Evolutionary conservation across 192 early-diverging fungal species (phyloP).

Genomic region (Backusella parvicylindrica): DNA sequence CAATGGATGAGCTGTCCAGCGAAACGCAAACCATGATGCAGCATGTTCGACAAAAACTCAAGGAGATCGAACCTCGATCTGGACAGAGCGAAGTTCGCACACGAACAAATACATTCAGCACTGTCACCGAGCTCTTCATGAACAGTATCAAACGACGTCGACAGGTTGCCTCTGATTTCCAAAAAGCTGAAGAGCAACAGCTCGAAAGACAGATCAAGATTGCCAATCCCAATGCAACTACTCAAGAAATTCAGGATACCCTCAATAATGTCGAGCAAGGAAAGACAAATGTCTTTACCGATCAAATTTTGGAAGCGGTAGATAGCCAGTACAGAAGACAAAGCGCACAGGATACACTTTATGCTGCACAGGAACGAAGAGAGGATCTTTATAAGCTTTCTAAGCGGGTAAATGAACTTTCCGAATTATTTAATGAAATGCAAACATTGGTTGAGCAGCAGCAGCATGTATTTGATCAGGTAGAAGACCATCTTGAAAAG

Average conservation of each 20-base stretch:
- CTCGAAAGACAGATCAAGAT: constrained; percentile 38
- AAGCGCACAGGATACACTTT: constrained; percentile 36
- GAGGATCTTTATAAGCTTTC: constrained; percentile 55
- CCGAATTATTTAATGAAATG: constrained; percentile 63
- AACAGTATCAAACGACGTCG: constrained; percentile 29
- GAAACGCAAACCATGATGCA: constrained; percentile 24
- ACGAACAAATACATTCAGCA: constrained; percentile 28
- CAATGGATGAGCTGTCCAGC: constrained; percentile 11
- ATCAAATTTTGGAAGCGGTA: constrained; percentile 54
- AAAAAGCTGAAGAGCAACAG: constrained; percentile 24
- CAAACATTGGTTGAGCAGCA: constrained; percentile 50
- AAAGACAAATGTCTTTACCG: constrained; percentile 51
- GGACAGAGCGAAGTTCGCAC: constrained; percentile 26
- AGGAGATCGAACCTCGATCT: constrained; percentile 28
- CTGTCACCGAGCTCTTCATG: constrained; percentile 26
- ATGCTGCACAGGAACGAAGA: constrained; percentile 60
- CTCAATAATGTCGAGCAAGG: constrained; percentile 40
- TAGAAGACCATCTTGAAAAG: constrained; percentile 33
- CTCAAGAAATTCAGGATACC: constrained; percentile 52
- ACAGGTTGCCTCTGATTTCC: constrained; percentile 23
- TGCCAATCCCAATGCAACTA: constrained; percentile 52
- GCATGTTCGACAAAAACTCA: constrained; percentile 25
- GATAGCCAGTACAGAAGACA: constrained; percentile 37
- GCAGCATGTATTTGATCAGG: constrained; percentile 14
- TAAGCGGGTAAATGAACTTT: constrained; percentile 50